Conservation (phyloP, 192 early-diverging fungal species). For the Backusella morwellensis region DNA sequence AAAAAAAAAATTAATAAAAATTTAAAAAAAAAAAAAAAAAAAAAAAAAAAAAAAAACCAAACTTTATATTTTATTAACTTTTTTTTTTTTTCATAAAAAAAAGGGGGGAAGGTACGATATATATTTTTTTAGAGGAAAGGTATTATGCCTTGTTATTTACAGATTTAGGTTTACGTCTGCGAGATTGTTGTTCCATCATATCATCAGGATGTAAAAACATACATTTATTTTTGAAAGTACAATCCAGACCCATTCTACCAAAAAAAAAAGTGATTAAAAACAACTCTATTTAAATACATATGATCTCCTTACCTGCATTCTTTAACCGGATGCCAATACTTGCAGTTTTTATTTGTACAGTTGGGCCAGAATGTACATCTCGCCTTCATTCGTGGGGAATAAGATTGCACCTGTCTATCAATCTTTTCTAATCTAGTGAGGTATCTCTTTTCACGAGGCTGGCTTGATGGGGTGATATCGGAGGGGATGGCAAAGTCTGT, state of each 20-base stretch:
- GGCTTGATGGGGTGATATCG: not conserved
- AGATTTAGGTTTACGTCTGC: not conserved
- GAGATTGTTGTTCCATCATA: not conserved
- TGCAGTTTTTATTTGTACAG: conserved; percentile 56
- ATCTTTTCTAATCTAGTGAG: conserved; percentile 21
- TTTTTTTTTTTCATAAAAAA: too few relatives aligned
- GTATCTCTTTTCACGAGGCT: conserved; percentile 6
- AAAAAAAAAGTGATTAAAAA: conserved; percentile 8
- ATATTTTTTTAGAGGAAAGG: not conserved
- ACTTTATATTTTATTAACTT: too few relatives aligned
- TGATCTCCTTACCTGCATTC: conserved; percentile 41
- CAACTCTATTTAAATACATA: not conserved
- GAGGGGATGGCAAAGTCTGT: not conserved
- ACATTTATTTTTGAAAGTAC: conserved; percentile 7
- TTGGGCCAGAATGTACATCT: conserved; percentile 48
- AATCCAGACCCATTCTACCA: not conserved
- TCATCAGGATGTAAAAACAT: conserved; percentile 12
- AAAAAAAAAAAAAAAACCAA: too few relatives aligned
- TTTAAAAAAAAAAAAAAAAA: too few relatives aligned
- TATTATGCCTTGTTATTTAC: not conserved
- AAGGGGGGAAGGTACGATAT: too few relatives aligned
- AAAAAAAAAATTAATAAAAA: too few relatives aligned
- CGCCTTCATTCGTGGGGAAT: conserved; percentile 19
- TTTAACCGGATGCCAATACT: conserved; percentile 43
- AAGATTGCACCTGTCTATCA: conserved; percentile 18